phyloP scores from a whole-genome alignment of 768 basidiomycete genomes.

The Lactifluus piperatus region DNA sequence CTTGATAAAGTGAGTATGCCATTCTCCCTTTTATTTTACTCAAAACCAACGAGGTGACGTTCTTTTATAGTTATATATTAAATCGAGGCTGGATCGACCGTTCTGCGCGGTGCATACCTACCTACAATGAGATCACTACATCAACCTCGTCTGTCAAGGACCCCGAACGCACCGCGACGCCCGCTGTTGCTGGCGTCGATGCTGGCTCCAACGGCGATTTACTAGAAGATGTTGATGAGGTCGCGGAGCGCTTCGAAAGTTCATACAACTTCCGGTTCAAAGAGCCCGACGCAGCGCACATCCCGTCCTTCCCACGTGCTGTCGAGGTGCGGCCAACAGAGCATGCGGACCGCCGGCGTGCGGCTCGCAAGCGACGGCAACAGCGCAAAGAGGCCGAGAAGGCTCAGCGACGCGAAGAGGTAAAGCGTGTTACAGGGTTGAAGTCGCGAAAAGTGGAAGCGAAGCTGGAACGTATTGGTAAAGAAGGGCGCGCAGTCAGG shows the following conservation, averaged over 20 bases:
- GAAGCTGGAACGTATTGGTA: constrained; percentile 64
- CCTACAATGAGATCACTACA: constrained; percentile 70
- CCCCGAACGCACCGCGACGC: constrained; percentile 17
- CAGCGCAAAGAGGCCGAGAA: constrained; percentile 74
- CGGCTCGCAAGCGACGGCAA: constrained; percentile 68
- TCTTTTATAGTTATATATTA: constrained; percentile 70
- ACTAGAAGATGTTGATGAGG: constrained; percentile 67
- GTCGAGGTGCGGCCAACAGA: constrained; percentile 59
- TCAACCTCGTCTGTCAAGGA: constrained; percentile 21
- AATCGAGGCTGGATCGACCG: constrained; percentile 97
- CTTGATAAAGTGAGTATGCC: constrained; percentile 65
- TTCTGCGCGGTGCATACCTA: constrained; percentile 63
- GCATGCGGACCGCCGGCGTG: constrained; percentile 52
- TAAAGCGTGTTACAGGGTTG: constrained; percentile 71
- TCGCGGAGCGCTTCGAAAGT: constrained; percentile 87
- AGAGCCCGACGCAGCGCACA: constrained; percentile 67
- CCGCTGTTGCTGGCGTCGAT: constrained; percentile 16
- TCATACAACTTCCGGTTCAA: constrained; percentile 98
- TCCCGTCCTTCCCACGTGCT: constrained; percentile 71
- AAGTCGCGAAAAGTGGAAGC: constrained; percentile 74
- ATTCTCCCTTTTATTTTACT: neutral
- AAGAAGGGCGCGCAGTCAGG: constrained; percentile 43
- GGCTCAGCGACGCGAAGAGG: constrained; percentile 66
- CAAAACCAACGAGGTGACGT: neutral
- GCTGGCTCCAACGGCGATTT: constrained; percentile 23